A percentile compares a stretch with the other conserved stretches of the same genome.
Evolutionary conservation across 2,329 filamentous ascomycete genomes (phyloP).

Genomic region (Colletotrichum echinochloae): DNA sequence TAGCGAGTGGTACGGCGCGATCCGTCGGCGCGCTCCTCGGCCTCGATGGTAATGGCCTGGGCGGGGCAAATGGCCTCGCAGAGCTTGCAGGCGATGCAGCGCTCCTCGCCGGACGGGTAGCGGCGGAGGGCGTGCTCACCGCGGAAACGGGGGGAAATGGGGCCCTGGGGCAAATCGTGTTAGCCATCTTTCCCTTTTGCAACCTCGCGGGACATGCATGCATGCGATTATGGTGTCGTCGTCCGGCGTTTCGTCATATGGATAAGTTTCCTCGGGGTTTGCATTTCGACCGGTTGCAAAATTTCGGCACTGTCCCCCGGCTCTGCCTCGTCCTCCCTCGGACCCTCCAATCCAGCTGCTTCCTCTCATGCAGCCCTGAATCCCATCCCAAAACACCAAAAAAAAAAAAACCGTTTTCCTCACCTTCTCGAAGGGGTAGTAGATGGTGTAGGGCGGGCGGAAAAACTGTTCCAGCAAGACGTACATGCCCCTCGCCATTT

Average conservation of each 20-base stretch:
- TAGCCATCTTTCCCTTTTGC: conserved; percentile 4
- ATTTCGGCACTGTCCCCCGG: not conserved
- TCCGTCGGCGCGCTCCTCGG: conserved; percentile 96
- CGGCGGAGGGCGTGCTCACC: conserved; percentile 96
- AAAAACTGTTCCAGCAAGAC: conserved; percentile 98
- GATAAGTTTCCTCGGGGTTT: not conserved
- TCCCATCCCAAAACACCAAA: not conserved
- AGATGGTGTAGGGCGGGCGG: conserved; percentile 97
- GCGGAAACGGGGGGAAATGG: conserved; percentile 97
- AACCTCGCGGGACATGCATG: not conserved
- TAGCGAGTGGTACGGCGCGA: conserved; percentile 96
- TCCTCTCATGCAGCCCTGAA: not conserved
- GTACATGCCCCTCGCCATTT: conserved; percentile 99
- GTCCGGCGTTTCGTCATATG: too few relatives aligned
- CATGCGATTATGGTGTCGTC: not conserved
- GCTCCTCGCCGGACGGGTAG: conserved; percentile 97
- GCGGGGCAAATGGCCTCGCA: conserved; percentile 99
- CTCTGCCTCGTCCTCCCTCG: not conserved
- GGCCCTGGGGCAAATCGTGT: conserved; percentile 67
- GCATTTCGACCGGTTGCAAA: not conserved
- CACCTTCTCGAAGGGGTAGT: conserved; percentile 97
- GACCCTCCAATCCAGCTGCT: not conserved
- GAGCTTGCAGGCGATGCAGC: conserved; percentile 99
- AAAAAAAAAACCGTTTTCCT: conserved; percentile 38
- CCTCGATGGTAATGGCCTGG: conserved; percentile 98